Percentiles rank a stretch among this genome's conserved stretches.
These are phyloP conservation scores for Aureobasidium vineae DNA, from an alignment of 2,329 filamentous ascomycete genomes.

Conservation along the genomic window DNA sequence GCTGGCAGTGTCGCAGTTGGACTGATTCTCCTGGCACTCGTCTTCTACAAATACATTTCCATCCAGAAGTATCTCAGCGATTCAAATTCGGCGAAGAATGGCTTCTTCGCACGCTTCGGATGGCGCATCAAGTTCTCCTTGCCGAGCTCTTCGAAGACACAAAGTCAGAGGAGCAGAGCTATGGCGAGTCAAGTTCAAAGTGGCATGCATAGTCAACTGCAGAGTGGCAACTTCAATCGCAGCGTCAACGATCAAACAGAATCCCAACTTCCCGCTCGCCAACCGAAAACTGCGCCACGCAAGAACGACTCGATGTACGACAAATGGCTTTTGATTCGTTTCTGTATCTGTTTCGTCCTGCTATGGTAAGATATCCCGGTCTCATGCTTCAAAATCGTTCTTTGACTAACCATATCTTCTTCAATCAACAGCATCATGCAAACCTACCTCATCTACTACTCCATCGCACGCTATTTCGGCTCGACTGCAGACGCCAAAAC, in stretches of 20 bases:
- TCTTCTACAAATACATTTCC: slow-evolving; percentile 26
- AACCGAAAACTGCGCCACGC: not conserved
- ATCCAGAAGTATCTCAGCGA: slow-evolving; percentile 12
- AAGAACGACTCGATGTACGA: slow-evolving; percentile 21
- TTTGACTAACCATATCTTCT: not conserved
- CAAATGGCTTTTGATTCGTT: slow-evolving; percentile 30
- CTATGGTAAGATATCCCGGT: slow-evolving; percentile 22
- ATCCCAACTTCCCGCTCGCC: not conserved
- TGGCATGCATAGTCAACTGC: slow-evolving; percentile 1
- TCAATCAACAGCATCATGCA: slow-evolving; percentile 26
- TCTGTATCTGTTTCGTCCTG: slow-evolving; percentile 29
- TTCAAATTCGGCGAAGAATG: not conserved
- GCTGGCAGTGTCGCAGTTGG: slow-evolving; percentile 7
- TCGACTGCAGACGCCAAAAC: slow-evolving; percentile 5
- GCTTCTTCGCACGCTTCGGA: slow-evolving; percentile 6
- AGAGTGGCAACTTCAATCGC: not conserved
- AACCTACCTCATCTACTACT: slow-evolving; percentile 28
- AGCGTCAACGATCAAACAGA: not conserved
- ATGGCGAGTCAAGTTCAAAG: not conserved
- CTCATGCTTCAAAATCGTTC: not conserved
- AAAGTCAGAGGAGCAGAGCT: slow-evolving; percentile 2
- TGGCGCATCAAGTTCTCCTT: slow-evolving; percentile 23
- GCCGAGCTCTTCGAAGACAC: slow-evolving; percentile 6
- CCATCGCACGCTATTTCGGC: slow-evolving; percentile 18
- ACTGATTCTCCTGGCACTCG: not conserved